Evolutionary conservation across 2,329 filamentous ascomycete genomes (phyloP), one percentile per base, ranked within the genome.

Genomic region (Escovopsis sp.): DNA sequence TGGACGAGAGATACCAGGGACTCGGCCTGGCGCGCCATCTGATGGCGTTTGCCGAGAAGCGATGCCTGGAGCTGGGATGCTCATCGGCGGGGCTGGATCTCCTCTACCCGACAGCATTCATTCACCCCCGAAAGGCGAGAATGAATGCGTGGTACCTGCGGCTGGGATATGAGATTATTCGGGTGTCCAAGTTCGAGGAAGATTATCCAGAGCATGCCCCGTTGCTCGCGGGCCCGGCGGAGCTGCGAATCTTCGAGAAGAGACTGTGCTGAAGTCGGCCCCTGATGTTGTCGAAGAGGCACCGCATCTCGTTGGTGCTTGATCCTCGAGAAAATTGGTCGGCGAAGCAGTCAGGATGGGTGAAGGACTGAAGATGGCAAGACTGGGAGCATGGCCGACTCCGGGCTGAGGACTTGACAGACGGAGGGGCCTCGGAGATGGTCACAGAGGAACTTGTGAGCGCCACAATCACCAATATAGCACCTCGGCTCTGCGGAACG

Each of bases 191-290:
- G 12, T 60, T 59, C 42, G 40, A 42, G 4, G 34, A 52, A 0
- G 55, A 59, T 6, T 56, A 58, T 32, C 57, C 57, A 4, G 47
- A 47, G 1, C 34, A 60, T 23, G 52, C 48, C 1, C 47, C 49
- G 8, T 32, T 54, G 8, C 42, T 60, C 15, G 42, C 49, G 1
- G 57, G 53, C 0, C 56, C 56, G 1, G 51, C 48, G 0, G 55
- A 56, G 6, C 57, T 56, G 12, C 50, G 44, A 26, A 42, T 57
- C 1, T 57, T 59, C 30, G 55, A 57, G 33, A 59, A 60, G 45
- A 39, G 41, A 26, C 33, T 49, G 30, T 12, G 26, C 11, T 44
- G 41, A 43, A 36, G 18, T 11, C 6, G 28, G 6, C 6, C 3
- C 28, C 28, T 30, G 28, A 30, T 6, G 28, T 15, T 2, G 15